Percentiles rank a stretch among this genome's conserved stretches.
phyloP scores from a whole-genome alignment of 495 filamentous ascomycete genomes.

The Hypoxylon perforatum region DNA sequence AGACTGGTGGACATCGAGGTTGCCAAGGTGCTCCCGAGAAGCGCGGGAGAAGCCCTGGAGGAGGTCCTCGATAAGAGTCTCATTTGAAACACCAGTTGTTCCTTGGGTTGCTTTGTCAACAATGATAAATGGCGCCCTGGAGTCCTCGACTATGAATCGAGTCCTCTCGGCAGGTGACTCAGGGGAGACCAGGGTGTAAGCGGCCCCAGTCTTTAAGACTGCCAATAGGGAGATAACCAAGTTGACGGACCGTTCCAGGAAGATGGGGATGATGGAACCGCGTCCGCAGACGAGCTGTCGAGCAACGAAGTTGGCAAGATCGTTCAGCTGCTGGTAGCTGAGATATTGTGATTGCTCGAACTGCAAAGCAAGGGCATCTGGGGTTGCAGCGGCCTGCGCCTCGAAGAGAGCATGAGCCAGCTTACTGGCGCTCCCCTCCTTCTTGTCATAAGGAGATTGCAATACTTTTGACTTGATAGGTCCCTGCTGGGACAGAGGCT shows the following conservation, averaged over 20 bases:
- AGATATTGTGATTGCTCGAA: neutral
- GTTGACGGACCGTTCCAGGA: slow-evolving; percentile 55
- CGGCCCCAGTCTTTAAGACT: slow-evolving; percentile 52
- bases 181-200: slow-evolving; percentile 63
- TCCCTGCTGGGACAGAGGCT: neutral
- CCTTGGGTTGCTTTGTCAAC: neutral
- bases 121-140: slow-evolving; percentile 3
- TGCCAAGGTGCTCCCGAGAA: neutral
- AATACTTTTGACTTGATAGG: neutral
- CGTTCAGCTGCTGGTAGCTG: neutral
- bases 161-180: slow-evolving; percentile 62
- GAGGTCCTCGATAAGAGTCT: slow-evolving; percentile 20
- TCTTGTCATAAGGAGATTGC: neutral
- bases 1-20: neutral
- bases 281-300: neutral
- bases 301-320: neutral
- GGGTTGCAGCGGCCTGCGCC: neutral
- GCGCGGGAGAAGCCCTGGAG: neutral
- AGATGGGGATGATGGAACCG: slow-evolving; percentile 48
- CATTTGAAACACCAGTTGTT: neutral
- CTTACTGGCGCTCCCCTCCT: neutral
- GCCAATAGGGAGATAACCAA: slow-evolving; percentile 52
- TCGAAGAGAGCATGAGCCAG: slow-evolving; percentile 1
- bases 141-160: slow-evolving; percentile 28
- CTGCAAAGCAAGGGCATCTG: neutral